Conservation (phyloP, 352 stramenopile species). For the Pythium aphanidermatum region DNA sequence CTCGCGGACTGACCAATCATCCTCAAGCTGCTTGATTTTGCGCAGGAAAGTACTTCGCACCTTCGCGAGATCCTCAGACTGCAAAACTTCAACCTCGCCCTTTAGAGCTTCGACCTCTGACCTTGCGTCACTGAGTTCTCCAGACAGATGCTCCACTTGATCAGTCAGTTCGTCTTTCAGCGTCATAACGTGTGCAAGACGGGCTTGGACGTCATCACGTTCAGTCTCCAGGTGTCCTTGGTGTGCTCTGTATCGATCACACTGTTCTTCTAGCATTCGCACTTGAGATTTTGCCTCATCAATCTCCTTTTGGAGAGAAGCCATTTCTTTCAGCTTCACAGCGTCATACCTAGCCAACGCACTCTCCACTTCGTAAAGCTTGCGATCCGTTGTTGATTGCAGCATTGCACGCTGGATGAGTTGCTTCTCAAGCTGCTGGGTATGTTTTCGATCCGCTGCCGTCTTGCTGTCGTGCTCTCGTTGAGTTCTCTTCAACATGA, state of each 20-base stretch:
- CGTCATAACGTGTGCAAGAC: constrained; percentile 31
- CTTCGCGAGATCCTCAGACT: constrained; percentile 51
- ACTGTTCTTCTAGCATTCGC: constrained; percentile 32
- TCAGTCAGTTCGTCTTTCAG: constrained; percentile 49
- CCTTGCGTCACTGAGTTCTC: constrained; percentile 22
- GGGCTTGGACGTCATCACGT: constrained; percentile 24
- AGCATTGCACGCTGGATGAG: constrained; percentile 61
- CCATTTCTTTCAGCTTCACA: constrained; percentile 40
- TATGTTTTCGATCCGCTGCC: constrained; percentile 50
- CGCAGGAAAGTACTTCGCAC: constrained; percentile 36
- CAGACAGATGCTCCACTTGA: constrained; percentile 33
- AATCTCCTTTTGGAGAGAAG: constrained; percentile 24
- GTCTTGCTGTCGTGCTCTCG: constrained; percentile 67
- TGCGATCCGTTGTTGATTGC: constrained; percentile 53
- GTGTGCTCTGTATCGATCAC: constrained; percentile 22
- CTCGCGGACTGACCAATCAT: constrained; percentile 35
- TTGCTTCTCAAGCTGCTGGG: constrained; percentile 70
- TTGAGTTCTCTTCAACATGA: constrained; percentile 65
- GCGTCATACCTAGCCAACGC: constrained; percentile 43
- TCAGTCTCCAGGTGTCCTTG: constrained; percentile 27
- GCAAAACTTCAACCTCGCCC: constrained; percentile 59
- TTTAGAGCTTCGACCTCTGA: constrained; percentile 49
- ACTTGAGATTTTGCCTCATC: constrained; percentile 24
- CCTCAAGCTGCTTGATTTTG: constrained; percentile 47
- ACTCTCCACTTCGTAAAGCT: constrained; percentile 68